Base-by-base conservation (phyloP, 2,329 filamentous ascomycete species). In the Domatiomyces catenatus region DNA sequence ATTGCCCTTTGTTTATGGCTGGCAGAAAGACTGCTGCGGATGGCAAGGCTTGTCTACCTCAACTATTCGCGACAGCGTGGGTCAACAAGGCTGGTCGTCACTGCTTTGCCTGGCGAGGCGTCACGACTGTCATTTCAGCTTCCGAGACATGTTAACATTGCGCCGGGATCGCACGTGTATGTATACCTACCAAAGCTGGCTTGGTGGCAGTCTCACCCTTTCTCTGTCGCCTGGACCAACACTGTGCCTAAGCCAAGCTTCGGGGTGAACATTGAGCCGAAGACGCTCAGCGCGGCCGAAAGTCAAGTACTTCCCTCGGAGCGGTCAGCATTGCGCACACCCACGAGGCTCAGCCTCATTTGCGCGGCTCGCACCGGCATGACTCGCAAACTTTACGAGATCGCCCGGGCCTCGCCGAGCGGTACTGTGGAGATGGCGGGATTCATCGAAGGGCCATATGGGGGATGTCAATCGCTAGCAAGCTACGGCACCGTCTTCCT, bases 401-500 rank as follows among this genome's bases (percentile, higher is more conserved):
- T 67, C 48, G 77, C 79, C 17, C 64, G 67, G 56, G 64, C 68
- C 8, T 64, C 68, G 8, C 72, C 75, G n/a, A 69, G 62, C 47
- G 67, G 72, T 51, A 70, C 66, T 6, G 69, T 81, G 57, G 66
- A 68, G 10, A 72, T 75, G 4, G 69, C 67, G 49, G 79, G 79
- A 46, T 73, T 74, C 60, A 72, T 82, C 56, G 79, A 83, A 64
- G 79, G 79, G 0, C 79, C 79, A 0, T 83, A 83, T 61, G 75
- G 74, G 45, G 77, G 77, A 7, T 74, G 77, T 61, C 74, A 79
- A 49, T 70, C 71, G 47, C 69, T 80, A 48, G 67, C 71, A 46
- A 79, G 74, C 48, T 83, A 81, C 64, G 80, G 79, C 59, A 82
- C 79, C 0, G 71, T 76, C n/a, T 64, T 83, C 20, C 73, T 83